phyloP scores from a whole-genome alignment of 73 alveolate genomes.

The Paramecium caudatum region DNA sequence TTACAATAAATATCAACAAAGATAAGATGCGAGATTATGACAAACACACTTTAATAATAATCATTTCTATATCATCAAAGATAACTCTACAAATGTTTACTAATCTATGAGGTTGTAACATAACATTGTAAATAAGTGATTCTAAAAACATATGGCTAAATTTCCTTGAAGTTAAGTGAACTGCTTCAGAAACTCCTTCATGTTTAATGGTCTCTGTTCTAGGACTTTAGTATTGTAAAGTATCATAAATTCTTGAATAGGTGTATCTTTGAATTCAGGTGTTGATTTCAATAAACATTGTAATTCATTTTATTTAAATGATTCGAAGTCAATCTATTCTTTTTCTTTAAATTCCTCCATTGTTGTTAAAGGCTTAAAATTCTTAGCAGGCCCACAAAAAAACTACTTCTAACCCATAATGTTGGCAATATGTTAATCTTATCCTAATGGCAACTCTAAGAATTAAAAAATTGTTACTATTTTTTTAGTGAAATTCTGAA shows the following conservation, averaged over 20 bases:
- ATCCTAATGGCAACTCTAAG: not conserved
- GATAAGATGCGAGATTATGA: no score
- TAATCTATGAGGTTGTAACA: slow-evolving; percentile 30
- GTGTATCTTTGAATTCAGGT: slow-evolving; percentile 27
- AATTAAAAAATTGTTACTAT: not conserved
- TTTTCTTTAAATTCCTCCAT: slow-evolving; percentile 16
- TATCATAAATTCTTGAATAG: slow-evolving; percentile 1
- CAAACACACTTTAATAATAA: no score
- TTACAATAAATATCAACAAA: not conserved
- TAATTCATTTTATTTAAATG: slow-evolving; percentile 34
- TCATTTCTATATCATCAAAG: not conserved
- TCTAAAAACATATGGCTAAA: slow-evolving; percentile 34
- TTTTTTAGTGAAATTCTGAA: slow-evolving; percentile 40
- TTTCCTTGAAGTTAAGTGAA: not conserved
- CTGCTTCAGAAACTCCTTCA: slow-evolving; percentile 7
- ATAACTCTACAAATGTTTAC: not conserved
- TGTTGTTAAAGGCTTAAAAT: not conserved
- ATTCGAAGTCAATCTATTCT: slow-evolving; percentile 1
- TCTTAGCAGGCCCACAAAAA: slow-evolving; percentile 35
- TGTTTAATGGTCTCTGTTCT: slow-evolving; percentile 11
- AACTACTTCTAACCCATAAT: slow-evolving; percentile 19
- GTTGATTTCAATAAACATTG: not conserved
- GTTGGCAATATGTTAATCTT: not conserved
- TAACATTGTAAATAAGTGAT: slow-evolving; percentile 13
- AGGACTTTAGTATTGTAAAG: not conserved